phyloP scores from a whole-genome alignment of 345 rosid species.

The Eucalyptus dawsonii region DNA sequence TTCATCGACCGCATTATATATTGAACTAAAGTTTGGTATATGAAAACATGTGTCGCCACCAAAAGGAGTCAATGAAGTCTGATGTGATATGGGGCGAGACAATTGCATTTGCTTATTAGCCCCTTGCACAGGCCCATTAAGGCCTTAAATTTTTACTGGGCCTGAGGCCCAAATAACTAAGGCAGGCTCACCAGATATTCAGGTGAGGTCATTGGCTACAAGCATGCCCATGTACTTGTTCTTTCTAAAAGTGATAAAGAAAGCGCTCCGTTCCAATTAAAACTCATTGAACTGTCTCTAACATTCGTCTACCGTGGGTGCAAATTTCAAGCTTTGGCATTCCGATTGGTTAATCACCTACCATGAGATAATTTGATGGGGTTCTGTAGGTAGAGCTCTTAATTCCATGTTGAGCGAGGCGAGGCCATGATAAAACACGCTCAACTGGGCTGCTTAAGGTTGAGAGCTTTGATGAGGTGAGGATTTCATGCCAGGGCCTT shows the following conservation, averaged over 20 bases:
- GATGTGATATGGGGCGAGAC: background rate
- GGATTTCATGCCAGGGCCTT: background rate
- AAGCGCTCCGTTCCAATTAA: background rate
- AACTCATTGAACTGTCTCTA: background rate
- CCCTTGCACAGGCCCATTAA: background rate
- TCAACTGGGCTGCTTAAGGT: rapidly evolving
- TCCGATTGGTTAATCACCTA: background rate
- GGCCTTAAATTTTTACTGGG: background rate
- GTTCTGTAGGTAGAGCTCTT: background rate
- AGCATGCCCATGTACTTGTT: background rate
- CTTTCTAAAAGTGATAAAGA: background rate
- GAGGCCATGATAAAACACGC: background rate
- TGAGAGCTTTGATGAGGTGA: background rate
- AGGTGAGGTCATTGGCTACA: background rate
- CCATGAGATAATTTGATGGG: background rate
- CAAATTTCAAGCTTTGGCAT: background rate
- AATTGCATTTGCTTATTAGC: background rate
- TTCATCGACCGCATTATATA: rapidly evolving
- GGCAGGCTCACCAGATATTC: background rate
- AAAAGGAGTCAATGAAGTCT: background rate
- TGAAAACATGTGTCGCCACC: background rate
- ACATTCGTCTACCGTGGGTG: background rate
- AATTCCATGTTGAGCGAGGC: background rate
- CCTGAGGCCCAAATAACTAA: background rate
- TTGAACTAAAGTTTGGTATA: rapidly evolving